Conservation (phyloP, 2,329 filamentous ascomycete genomes). For the Paraconiothyrium brasiliense region DNA sequence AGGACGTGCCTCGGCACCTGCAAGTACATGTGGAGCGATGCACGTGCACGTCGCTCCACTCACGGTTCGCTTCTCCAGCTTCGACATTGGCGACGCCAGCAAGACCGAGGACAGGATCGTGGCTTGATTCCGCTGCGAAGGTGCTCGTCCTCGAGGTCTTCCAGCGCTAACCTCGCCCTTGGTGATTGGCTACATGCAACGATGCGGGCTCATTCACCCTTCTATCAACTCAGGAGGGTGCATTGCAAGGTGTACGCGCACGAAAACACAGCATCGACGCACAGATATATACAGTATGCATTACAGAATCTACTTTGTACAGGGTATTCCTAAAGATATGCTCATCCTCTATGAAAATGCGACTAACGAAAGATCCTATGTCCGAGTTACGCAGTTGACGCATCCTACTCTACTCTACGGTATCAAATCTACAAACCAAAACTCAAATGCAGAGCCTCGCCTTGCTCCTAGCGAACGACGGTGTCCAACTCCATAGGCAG, state of each 20-base stretch:
- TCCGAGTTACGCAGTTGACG: not conserved
- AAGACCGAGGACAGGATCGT: not conserved
- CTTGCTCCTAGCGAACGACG: conserved; percentile 4
- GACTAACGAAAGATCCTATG: not conserved
- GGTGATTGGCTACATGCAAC: not conserved
- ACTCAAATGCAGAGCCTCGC: conserved; percentile 6
- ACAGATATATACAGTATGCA: conserved; percentile 7
- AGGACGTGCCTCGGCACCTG: conserved; percentile 21
- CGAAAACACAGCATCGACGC: conserved; percentile 1
- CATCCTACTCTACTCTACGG: conserved; percentile 1
- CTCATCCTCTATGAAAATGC: conserved; percentile 7
- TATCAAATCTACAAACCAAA: conserved; percentile 6
- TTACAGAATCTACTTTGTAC: conserved; percentile 3
- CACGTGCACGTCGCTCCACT: conserved; percentile 8
- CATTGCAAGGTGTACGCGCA: not conserved
- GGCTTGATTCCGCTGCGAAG: not conserved
- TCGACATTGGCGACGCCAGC: not conserved
- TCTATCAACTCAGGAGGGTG: not conserved
- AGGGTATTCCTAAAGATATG: conserved; percentile 16
- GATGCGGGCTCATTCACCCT: not conserved
- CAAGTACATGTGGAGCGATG: conserved; percentile 1
- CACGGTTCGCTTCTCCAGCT: not conserved
- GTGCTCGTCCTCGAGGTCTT: not conserved
- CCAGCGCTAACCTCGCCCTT: not conserved
- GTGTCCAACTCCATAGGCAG: not conserved